These are phyloP conservation scores for Amaranthus tricolor DNA, from an alignment of 179 eudicot species.

Conservation along the genomic window DNA sequence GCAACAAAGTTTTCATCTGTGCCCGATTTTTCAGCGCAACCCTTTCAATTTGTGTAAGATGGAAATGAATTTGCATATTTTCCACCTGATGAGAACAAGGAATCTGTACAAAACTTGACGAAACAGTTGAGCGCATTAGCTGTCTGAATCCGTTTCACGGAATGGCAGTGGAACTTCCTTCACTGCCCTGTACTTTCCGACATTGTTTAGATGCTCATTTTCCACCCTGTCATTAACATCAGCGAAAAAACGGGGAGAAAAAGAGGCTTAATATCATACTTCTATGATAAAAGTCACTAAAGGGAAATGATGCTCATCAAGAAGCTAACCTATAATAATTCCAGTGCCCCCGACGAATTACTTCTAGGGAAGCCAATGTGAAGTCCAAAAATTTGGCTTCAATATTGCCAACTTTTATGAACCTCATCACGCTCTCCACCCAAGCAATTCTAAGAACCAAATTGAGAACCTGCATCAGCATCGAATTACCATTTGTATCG, in stretches of 20 bases:
- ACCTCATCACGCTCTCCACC: slow-evolving; percentile 74
- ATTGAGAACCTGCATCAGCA: slow-evolving; percentile 57
- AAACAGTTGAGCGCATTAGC: slow-evolving; percentile 25
- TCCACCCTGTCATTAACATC: slow-evolving; percentile 50
- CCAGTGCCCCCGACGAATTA: slow-evolving; percentile 99
- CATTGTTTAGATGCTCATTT: slow-evolving; percentile 81
- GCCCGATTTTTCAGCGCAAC: slow-evolving; percentile 15
- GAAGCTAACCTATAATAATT: slow-evolving; percentile 75
- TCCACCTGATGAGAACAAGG: slow-evolving; percentile 18
- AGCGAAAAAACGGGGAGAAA: neutral
- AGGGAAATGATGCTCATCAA: slow-evolving; percentile 1
- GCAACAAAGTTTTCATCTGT: slow-evolving; percentile 22
- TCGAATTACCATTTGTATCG: slow-evolving; percentile 1
- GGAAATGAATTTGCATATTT: slow-evolving; percentile 17
- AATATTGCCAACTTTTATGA: slow-evolving; percentile 45
- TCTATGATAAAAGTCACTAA: neutral
- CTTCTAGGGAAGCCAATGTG: slow-evolving; percentile 86
- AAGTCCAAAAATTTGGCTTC: slow-evolving; percentile 73
- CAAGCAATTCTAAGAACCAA: slow-evolving; percentile 77
- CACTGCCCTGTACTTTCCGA: slow-evolving; percentile 74
- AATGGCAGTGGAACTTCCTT: slow-evolving; percentile 79
- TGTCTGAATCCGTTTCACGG: slow-evolving; percentile 58
- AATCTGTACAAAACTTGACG: slow-evolving; percentile 25
- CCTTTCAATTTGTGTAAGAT: slow-evolving; percentile 9
- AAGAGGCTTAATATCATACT: neutral